Conservation (phyloP, 2,329 filamentous ascomycete genomes). For the Ophiocordyceps camponoti-leonardi region DNA sequence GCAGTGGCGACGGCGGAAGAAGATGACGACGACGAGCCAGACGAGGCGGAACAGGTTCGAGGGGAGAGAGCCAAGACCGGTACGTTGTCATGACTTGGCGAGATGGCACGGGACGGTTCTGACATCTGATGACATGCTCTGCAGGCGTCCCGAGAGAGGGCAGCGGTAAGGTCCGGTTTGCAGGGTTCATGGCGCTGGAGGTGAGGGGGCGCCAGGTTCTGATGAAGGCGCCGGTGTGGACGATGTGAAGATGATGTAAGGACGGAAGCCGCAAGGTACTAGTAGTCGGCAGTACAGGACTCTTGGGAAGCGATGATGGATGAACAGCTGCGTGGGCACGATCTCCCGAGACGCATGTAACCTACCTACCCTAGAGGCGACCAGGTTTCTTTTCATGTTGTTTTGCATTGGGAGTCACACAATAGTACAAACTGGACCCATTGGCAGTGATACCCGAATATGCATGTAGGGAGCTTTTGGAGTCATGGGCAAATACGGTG, state of each 20-base stretch:
- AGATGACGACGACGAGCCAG: constrained; percentile 22
- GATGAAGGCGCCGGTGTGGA: constrained; percentile 60
- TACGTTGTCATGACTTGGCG: constrained; percentile 16
- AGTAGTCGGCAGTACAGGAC: too few relatives aligned
- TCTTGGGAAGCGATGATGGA: too few relatives aligned
- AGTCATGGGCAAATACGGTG: too few relatives aligned
- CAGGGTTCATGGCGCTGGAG: constrained; percentile 58
- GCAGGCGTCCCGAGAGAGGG: constrained; percentile 25
- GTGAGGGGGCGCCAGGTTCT: constrained; percentile 61
- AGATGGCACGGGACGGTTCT: constrained; percentile 12
- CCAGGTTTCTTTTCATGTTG: background rate
- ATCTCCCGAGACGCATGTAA: background rate
- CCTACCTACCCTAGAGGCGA: background rate
- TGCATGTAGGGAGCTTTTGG: too few relatives aligned
- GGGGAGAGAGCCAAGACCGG: constrained; percentile 29
- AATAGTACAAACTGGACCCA: too few relatives aligned
- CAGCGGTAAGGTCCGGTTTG: constrained; percentile 46
- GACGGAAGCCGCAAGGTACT: too few relatives aligned
- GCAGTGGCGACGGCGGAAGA: background rate
- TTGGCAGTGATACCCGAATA: too few relatives aligned
- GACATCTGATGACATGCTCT: constrained; percentile 14
- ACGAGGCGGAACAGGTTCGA: constrained; percentile 21
- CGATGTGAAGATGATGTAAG: constrained; percentile 14
- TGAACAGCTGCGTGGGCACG: background rate
- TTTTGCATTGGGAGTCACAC: too few relatives aligned